Evolutionary conservation across 2,329 filamentous ascomycete species (phyloP).

Genomic region (Cryphonectria parasitica): DNA sequence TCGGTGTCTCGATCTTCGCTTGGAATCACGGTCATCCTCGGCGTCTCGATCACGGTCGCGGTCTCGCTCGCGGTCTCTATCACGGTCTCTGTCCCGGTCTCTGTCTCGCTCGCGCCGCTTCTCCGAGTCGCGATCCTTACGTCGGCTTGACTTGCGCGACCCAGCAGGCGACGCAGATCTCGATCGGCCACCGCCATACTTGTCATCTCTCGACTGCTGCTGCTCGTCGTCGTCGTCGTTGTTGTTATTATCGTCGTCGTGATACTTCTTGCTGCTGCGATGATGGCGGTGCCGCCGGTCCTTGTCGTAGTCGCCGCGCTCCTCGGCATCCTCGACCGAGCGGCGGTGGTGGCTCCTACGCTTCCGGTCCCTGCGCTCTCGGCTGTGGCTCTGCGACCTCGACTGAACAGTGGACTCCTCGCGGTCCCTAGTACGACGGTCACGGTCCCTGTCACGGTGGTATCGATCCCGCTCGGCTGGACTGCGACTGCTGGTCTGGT

Average conservation of each 20-base stretch:
- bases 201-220: constrained; percentile 29
- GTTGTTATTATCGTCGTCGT: constrained; percentile 22
- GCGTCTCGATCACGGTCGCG: constrained; percentile 29
- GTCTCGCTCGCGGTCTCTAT: constrained; percentile 30
- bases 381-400: constrained; percentile 22
- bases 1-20: constrained; percentile 2
- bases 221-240: constrained; percentile 23
- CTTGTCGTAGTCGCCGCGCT: constrained; percentile 29
- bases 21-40: constrained; percentile 28
- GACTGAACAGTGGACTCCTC: constrained; percentile 25
- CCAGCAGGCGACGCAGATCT: constrained; percentile 32
- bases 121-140: constrained; percentile 32
- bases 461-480: constrained; percentile 29
- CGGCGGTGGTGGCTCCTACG: constrained; percentile 29
- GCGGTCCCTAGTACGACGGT: constrained; percentile 22
- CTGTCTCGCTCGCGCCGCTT: constrained; percentile 33
- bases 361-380: constrained; percentile 29
- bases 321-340: constrained; percentile 25
- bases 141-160: constrained; percentile 28
- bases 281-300: constrained; percentile 27
- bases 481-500: constrained; percentile 34
- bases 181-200: constrained; percentile 26
- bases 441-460: constrained; percentile 22
- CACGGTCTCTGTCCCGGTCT: constrained; percentile 37
- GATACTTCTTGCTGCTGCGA: constrained; percentile 28